A percentile compares a stretch with the other conserved stretches of the same genome.
Evolutionary conservation across 345 rosid species (phyloP).

Genomic region (Hevea brasiliensis): DNA sequence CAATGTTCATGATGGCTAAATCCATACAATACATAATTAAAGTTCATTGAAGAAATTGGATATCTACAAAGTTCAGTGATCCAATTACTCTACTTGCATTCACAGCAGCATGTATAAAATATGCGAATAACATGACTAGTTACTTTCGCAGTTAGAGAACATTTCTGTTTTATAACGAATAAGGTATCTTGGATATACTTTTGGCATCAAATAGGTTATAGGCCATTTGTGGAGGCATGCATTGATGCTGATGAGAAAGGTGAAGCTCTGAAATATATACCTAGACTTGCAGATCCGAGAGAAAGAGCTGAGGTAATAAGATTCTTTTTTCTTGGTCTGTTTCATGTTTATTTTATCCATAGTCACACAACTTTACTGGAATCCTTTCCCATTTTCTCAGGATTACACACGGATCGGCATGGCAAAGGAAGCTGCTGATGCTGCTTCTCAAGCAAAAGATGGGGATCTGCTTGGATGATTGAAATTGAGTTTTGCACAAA

Average conservation of each 20-base stretch:
- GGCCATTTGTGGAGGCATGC: conserved; percentile 98
- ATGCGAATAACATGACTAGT: background rate
- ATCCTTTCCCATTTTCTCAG: conserved; percentile 33
- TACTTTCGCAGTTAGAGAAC: background rate
- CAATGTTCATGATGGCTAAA: background rate
- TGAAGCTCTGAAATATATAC: conserved; percentile 91
- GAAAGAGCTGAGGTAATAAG: conserved; percentile 86
- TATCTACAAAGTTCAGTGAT: background rate
- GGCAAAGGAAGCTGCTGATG: conserved; percentile 99
- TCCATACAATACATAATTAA: no score
- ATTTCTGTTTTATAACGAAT: background rate
- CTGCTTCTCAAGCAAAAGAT: conserved; percentile 92
- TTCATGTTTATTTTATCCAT: background rate
- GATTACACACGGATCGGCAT: conserved; percentile 91
- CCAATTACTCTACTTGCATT: background rate
- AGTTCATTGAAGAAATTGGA: background rate
- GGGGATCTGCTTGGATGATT: conserved; percentile 88
- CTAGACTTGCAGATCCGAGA: conserved; percentile 79
- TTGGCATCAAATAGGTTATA: conserved; percentile 55
- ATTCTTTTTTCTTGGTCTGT: background rate
- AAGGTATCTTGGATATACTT: background rate
- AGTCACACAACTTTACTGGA: background rate
- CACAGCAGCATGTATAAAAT: background rate
- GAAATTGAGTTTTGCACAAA: conserved; percentile 78
- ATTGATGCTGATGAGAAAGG: conserved; percentile 82